Base-by-base conservation (phyloP, 2,329 filamentous ascomycete genomes). In the Sarocladium brachiariae region DNA sequence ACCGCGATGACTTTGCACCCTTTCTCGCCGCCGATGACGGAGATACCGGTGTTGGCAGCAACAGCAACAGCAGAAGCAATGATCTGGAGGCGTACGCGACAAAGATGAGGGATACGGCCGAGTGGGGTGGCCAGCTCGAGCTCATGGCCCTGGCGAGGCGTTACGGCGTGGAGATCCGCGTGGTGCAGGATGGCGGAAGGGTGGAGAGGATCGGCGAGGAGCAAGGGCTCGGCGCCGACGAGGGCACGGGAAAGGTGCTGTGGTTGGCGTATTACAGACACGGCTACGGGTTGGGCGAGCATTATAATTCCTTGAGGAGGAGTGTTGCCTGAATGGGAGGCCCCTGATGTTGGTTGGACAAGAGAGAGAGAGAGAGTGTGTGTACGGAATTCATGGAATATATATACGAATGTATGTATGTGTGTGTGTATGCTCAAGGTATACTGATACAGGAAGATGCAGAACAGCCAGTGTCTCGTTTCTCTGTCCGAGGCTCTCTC, bases 211-310 rank as follows among this genome's bases (percentile, higher is more conserved):
- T 97, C 55, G 73, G 69, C 14, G 63, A 67, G 24, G 69, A 67
- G 3, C 68, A 71, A 49, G 73, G 70, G 19, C 10, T 35, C 18
- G 34, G 34, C 27, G 45, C n/a, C n/a, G n/a, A 48, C 4, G 64
- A 67, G 50, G 73, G 70, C 57, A 78, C 78, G 58, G 80, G 80
- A 57, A 77, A 63, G 59, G 61, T 59, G 33, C 33, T 95, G 48
- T 97, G 93, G 92, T 67, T 99, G 67, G 92, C 90, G 31, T 99
- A 97, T 68, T 97, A 97, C 68, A 79, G 87, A 60, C 90, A 96
- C 71, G 89, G 88, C 46, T 97, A 95, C 66, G 92, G 92, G 1
- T 72, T 99, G 47, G 93, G 93, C 11, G 93, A 97, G 72, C 93
- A 99, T 70, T 99, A 99, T 70, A 99, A 99, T 65, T 95, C 91